Base-by-base conservation (phyloP, 176 grass and related monocot species). In the Otatea glauca region DNA sequence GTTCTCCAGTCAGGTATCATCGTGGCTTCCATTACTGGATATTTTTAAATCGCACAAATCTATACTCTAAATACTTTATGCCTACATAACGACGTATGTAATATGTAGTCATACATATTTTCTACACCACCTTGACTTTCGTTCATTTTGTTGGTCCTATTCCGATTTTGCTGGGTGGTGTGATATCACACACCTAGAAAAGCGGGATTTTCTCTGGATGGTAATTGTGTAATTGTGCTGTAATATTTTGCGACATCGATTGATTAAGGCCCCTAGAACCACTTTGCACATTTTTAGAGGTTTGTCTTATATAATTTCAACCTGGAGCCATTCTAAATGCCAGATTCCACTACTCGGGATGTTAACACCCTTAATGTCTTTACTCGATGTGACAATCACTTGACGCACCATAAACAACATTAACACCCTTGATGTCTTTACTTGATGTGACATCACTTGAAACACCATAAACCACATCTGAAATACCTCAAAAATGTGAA, bases 1-100 rank as follows among this genome's bases (percentile, higher is more conserved):
- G 60, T 98, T 98, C 77, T 91, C 93, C 65, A 98, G 96, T 86
- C 96, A 98, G 93, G 96, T 98, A 83, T 24, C 23, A 21, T 68
- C 48, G 85, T 59, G 44, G 18, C 53, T 83, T 72, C 50, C 51
- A 7, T 50, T 62, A 18, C 74, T 71, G 12, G 23, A 76, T 68
- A 63, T 67, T 85, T 54, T 63, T 61, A 41, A 47, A 55, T 39
- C 42, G 4, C 18, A 42, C 71, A 60, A 68, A 44, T 47, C 35
- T 59, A 45, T 58, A 4, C 8, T 61, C 27, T 44, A n/a, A n/a
- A 45, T 58, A 4, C 8, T 61, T 21, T 44, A n/a, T 25, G 20
- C 68, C 4, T 68, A 66, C 18, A 47, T 66, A n/a, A 14, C 7
- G 0, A 72, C 23, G 34, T 72, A 80, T 50, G 17, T 23, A 59